phyloP scores from a whole-genome alignment of 2,329 filamentous ascomycete species.

The Scolecobasidium constrictum region DNA sequence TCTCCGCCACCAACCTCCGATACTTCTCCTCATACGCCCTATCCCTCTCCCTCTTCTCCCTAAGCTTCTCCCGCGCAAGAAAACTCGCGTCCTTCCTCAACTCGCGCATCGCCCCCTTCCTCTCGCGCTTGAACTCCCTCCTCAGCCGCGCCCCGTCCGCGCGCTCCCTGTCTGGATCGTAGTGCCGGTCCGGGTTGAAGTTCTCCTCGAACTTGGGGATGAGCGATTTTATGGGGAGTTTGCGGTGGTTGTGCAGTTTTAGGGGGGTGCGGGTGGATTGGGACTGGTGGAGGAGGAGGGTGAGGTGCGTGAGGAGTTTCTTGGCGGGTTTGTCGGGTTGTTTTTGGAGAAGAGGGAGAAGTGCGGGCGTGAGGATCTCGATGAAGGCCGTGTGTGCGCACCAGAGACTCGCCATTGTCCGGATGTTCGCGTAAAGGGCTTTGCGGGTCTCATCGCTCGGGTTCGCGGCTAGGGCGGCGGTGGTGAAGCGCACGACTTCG shows the following conservation, averaged over 20 bases:
- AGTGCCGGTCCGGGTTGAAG: slow-evolving; percentile 92
- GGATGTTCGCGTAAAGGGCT: slow-evolving; percentile 55
- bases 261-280: slow-evolving; percentile 63
- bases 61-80: slow-evolving; percentile 78
- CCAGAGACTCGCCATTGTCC: slow-evolving; percentile 63
- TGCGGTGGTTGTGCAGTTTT: slow-evolving; percentile 78
- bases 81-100: slow-evolving; percentile 92
- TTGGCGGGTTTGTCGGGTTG: slow-evolving; percentile 15
- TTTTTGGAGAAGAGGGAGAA: slow-evolving; percentile 23
- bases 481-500: slow-evolving; percentile 70
- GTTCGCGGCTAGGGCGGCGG: slow-evolving; percentile 52
- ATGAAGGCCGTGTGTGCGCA: slow-evolving; percentile 59
- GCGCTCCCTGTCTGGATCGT: slow-evolving; percentile 88
- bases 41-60: slow-evolving; percentile 88
- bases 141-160: slow-evolving; percentile 74
- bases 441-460: slow-evolving; percentile 26
- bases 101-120: slow-evolving; percentile 89
- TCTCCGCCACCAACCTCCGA: slow-evolving; percentile 81
- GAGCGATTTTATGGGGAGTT: slow-evolving; percentile 74
- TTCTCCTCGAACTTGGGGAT: slow-evolving; percentile 94
- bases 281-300: slow-evolving; percentile 50
- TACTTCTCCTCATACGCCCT: slow-evolving; percentile 95
- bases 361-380: slow-evolving; percentile 64
- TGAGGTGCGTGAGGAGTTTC: slow-evolving; percentile 29
- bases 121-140: slow-evolving; percentile 87